Evolutionary conservation across 139 green algal genomes (phyloP).

Genomic region (Coelastrella sp.): DNA sequence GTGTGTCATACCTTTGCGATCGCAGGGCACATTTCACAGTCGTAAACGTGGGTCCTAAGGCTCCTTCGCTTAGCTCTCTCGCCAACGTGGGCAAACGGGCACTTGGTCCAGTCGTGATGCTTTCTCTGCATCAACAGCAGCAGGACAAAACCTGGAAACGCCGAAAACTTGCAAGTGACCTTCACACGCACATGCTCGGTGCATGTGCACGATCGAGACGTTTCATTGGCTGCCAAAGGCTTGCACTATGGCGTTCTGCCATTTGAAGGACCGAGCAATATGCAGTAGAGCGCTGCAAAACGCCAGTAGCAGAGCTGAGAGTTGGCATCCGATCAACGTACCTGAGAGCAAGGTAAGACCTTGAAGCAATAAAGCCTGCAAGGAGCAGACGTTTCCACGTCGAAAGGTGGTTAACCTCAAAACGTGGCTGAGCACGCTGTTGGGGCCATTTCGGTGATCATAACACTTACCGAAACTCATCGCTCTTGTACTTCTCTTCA

Average conservation of each 20-base stretch:
- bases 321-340: background rate
- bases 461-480: background rate
- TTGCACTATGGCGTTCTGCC: too few relatives aligned
- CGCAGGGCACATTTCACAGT: conserved; percentile 76
- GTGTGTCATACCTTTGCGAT: conserved; percentile 71
- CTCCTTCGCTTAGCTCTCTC: conserved; percentile 89
- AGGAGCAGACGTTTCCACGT: background rate
- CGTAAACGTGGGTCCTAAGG: conserved; percentile 78
- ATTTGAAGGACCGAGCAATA: too few relatives aligned
- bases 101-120: conserved; percentile 53
- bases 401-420: background rate
- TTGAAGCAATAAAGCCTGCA: background rate
- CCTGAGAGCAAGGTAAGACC: background rate
- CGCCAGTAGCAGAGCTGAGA: background rate
- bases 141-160: too few relatives aligned
- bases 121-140: background rate
- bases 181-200: too few relatives aligned
- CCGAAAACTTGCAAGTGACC: too few relatives aligned
- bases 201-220: too few relatives aligned
- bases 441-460: background rate
- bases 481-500: background rate
- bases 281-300: too few relatives aligned
- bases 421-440: background rate
- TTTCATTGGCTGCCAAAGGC: too few relatives aligned
- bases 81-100: conserved; percentile 57